A percentile compares a stretch with the other conserved stretches of the same genome.
Evolutionary conservation across 2,329 filamentous ascomycete genomes (phyloP).

Genomic region (Parasarocladium wereldwijsianum): DNA sequence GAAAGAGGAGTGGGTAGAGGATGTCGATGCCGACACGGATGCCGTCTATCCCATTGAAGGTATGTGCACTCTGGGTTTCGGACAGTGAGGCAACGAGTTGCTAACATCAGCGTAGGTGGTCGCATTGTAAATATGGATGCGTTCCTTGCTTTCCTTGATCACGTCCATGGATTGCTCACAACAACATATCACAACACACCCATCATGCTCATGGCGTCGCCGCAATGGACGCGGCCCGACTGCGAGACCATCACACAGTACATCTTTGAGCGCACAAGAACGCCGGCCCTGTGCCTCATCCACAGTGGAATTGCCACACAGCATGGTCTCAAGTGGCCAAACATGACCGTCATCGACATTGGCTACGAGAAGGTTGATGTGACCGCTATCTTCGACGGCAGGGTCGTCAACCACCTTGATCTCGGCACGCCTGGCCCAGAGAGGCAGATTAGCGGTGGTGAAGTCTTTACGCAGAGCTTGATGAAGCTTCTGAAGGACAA

Average conservation of each 20-base stretch:
- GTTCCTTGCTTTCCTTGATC: constrained; percentile 84
- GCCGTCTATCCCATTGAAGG: constrained; percentile 74
- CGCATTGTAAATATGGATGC: constrained; percentile 81
- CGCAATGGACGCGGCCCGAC: constrained; percentile 79
- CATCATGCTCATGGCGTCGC: constrained; percentile 78
- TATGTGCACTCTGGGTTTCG: constrained; percentile 13
- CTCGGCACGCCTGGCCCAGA: constrained; percentile 40
- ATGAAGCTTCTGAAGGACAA: constrained; percentile 47
- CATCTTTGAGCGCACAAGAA: constrained; percentile 94
- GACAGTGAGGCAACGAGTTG: constrained; percentile 8
- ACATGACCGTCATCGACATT: constrained; percentile 78
- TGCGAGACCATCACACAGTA: constrained; percentile 82
- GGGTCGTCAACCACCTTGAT: constrained; percentile 52
- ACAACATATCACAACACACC: constrained; percentile 94
- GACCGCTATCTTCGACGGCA: constrained; percentile 74
- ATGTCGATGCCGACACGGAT: constrained; percentile 73
- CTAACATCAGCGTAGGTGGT: constrained; percentile 54
- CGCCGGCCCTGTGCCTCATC: constrained; percentile 79
- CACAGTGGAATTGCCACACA: constrained; percentile 78
- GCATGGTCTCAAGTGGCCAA: constrained; percentile 63
- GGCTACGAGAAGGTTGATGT: constrained; percentile 87
- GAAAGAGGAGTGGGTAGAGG: constrained; percentile 70
- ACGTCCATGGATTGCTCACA: constrained; percentile 79
- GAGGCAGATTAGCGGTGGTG: constrained; percentile 56
- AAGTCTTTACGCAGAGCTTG: constrained; percentile 68